A percentile compares a stretch with the other conserved stretches of the same genome.
Conservation (phyloP, 805 yeast genomes). For the Starmerella khaoyaiensis region DNA sequence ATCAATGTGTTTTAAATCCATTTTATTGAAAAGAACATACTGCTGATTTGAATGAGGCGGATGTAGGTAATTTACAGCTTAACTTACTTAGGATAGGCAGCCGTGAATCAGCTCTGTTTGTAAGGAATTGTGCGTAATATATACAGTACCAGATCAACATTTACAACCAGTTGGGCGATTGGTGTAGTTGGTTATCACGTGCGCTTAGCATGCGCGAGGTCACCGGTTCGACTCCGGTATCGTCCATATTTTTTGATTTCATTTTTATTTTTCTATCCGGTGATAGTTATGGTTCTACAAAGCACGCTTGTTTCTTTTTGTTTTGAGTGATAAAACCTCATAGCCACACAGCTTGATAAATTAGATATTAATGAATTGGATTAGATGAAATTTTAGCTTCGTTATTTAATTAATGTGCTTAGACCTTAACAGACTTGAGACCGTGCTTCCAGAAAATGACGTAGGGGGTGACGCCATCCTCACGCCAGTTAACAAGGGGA, state of each 20-base stretch:
- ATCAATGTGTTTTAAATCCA: too few species aligned
- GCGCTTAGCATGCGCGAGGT: constrained; percentile 31
- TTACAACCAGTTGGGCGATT: too few species aligned
- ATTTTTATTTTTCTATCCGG: background rate
- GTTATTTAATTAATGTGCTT: constrained; percentile 29
- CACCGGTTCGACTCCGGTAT: constrained; percentile 31
- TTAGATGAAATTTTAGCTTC: background rate
- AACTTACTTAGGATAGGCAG: too few species aligned
- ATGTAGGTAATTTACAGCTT: too few species aligned
- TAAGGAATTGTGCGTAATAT: too few species aligned
- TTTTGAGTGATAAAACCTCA: background rate
- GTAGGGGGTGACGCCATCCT: constrained; percentile 96
- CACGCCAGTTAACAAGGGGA: constrained; percentile 97
- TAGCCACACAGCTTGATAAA: background rate
- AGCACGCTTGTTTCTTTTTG: background rate
- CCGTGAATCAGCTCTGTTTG: too few species aligned
- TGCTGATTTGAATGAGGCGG: too few species aligned
- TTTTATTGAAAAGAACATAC: too few species aligned
- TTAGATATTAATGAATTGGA: background rate
- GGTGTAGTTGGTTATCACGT: constrained; percentile 30
- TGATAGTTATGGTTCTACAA: background rate
- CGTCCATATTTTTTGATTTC: constrained; percentile 24
- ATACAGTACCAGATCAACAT: too few species aligned
- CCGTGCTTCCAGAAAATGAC: constrained; percentile 99
- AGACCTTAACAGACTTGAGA: constrained; percentile 77